A percentile compares a stretch with the other conserved stretches of the same genome.
Evolutionary conservation across 2,329 filamentous ascomycete genomes (phyloP).

Genomic region (Aureobasidium sp.): DNA sequence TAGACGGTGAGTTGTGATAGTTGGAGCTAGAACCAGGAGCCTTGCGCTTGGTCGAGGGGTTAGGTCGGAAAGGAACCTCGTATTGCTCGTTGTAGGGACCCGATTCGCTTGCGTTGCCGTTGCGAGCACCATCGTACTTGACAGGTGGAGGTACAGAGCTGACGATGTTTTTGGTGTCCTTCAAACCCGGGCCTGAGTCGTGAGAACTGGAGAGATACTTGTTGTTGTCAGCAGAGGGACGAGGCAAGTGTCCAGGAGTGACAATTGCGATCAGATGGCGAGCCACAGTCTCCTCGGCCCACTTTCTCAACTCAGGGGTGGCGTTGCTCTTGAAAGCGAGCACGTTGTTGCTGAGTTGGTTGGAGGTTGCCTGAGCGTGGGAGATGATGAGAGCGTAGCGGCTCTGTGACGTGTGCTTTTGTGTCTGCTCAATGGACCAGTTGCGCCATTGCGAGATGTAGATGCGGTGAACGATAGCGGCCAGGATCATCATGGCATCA

Average conservation of each 20-base stretch:
- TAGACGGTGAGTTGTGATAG: background rate
- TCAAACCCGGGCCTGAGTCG: background rate
- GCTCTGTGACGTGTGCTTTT: background rate
- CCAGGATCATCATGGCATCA: background rate
- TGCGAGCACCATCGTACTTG: background rate
- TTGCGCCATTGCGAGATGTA: background rate
- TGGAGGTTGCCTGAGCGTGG: background rate
- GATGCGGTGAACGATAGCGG: background rate
- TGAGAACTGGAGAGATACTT: too few relatives aligned
- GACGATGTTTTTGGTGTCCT: background rate
- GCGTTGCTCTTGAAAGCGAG: background rate
- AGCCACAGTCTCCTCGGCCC: background rate
- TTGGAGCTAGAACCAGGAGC: background rate
- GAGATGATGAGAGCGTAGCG: background rate
- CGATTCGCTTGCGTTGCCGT: background rate
- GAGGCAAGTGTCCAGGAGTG: background rate
- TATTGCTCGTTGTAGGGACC: background rate
- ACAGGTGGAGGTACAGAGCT: background rate
- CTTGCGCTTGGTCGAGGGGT: background rate
- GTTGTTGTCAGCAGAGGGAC: background rate
- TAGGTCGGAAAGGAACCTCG: background rate
- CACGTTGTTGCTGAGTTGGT: slow-evolving; percentile 1
- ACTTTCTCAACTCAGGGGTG: background rate
- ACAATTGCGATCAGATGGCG: background rate
- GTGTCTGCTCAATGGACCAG: background rate